These are phyloP conservation scores for Russula earlei DNA, from an alignment of 768 basidiomycete genomes.

Conservation along the genomic window DNA sequence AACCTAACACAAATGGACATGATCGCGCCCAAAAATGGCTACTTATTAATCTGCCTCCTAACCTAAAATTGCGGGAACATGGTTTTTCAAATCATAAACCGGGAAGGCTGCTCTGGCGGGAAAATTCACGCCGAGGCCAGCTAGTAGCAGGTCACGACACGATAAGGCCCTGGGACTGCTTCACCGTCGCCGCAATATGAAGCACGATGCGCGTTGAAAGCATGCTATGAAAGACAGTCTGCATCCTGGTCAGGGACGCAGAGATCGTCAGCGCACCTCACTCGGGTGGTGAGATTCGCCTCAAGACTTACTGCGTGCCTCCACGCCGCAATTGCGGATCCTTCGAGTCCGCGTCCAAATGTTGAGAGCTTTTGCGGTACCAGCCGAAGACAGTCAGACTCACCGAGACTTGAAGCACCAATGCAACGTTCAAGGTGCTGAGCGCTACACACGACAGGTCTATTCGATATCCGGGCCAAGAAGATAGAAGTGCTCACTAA, in stretches of 20 bases:
- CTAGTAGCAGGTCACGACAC: background rate
- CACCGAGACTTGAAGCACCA: slow-evolving; percentile 8
- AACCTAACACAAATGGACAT: too few species aligned
- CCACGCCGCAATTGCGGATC: background rate
- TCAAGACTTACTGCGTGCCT: background rate
- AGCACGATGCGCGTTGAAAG: slow-evolving; percentile 16
- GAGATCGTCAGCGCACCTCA: background rate
- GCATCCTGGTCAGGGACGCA: background rate
- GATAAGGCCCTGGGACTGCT: background rate
- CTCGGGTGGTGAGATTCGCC: background rate
- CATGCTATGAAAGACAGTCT: slow-evolving; percentile 6
- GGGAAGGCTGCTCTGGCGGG: too few species aligned
- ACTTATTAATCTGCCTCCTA: too few species aligned
- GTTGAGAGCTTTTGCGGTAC: background rate
- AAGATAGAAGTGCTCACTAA: background rate
- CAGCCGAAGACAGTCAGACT: background rate
- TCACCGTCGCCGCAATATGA: background rate
- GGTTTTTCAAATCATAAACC: too few species aligned
- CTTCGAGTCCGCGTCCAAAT: background rate
- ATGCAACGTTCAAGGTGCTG: slow-evolving; percentile 6
- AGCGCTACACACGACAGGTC: background rate
- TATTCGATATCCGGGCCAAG: background rate
- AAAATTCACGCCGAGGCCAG: too few species aligned
- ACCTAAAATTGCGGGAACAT: too few species aligned
- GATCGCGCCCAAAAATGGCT: too few species aligned